These are phyloP conservation scores for Salix exigua DNA, from an alignment of 345 rosid genomes.

Conservation along the genomic window DNA sequence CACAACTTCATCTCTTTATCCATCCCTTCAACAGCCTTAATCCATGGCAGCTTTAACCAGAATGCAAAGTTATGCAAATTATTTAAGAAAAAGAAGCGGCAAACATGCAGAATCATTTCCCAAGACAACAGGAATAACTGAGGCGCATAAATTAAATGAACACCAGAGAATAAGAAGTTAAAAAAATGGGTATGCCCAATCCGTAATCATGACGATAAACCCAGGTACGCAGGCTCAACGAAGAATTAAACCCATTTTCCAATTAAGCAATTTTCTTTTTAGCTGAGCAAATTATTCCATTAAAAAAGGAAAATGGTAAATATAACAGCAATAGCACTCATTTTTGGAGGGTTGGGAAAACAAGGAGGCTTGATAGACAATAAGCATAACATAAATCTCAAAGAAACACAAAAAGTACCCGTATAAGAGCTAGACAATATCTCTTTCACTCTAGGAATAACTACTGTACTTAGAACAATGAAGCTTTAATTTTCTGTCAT, in stretches of 20 bases:
- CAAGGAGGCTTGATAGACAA: background rate
- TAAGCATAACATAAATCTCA: background rate
- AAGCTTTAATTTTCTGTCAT: background rate
- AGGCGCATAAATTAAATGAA: slow-evolving; percentile 6
- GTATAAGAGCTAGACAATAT: slow-evolving; percentile 2
- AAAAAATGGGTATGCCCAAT: slow-evolving; percentile 21
- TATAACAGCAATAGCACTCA: background rate
- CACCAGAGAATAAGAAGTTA: background rate
- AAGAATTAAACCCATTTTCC: background rate
- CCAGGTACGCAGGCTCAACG: background rate
- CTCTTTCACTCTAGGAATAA: background rate
- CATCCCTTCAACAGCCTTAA: background rate
- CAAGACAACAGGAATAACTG: background rate
- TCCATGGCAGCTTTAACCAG: background rate
- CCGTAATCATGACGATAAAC: slow-evolving; percentile 18
- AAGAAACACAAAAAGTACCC: background rate
- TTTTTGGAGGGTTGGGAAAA: background rate
- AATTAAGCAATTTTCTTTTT: background rate
- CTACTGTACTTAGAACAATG: background rate
- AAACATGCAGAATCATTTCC: slow-evolving; percentile 16
- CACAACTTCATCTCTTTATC: background rate
- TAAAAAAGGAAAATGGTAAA: background rate
- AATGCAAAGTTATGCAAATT: slow-evolving; percentile 13
- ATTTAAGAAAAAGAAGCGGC: slow-evolving; percentile 12
- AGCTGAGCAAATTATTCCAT: background rate